Base-by-base conservation (phyloP, 768 basidiomycete genomes). In the Suillus lakei region DNA sequence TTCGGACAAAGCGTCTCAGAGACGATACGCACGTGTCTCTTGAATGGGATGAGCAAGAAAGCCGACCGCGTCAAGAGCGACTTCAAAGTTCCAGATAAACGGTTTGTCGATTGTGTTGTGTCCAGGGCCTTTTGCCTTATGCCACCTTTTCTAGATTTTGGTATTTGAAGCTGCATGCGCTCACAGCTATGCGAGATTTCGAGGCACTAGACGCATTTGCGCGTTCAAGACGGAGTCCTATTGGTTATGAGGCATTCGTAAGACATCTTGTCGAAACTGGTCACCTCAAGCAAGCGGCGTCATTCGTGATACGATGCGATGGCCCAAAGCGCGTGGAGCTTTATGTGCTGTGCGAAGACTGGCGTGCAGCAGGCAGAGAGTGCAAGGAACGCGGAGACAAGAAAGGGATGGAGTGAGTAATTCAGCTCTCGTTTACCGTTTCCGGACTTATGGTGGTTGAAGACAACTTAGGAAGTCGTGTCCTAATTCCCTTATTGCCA, bases 71-170 rank as follows among this genome's bases (percentile, higher is more conserved):
- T 97, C 66, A 90, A 91, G 74, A 82, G 83, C 2, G 97, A 98
- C 68, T 99, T 95, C 82, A 96, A 92, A 74, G 93, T 99, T 1
- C 88, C 95, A 1, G 98, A 99, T 74, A 99, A 96, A 80, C 84
- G 97, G 96, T 95, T 61, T 34, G 85, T 72, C 38, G 16, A 18
- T 8, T 43, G 30, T 64, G 51, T 36, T 62, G 28, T 28, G 4
- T n/a, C 60, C 32, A 30, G 59, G 10, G 7, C 16, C 21, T 59
- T 41, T 62, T 44, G 43, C 16, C 21, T 34, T 21, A 36, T 48
- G 21, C 39, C 26, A 10, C 61, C 6, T 30, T 50, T 62, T 54
- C 55, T 36, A 98, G 96, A 56, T 99, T 95, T 78, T 99, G 96
- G 96, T 92, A 95, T 79, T 73, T 95, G 68, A 98, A 98, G 75